These are phyloP conservation scores for Citrullus amarus DNA, from an alignment of 306 rosid genomes.

Conservation along the genomic window DNA sequence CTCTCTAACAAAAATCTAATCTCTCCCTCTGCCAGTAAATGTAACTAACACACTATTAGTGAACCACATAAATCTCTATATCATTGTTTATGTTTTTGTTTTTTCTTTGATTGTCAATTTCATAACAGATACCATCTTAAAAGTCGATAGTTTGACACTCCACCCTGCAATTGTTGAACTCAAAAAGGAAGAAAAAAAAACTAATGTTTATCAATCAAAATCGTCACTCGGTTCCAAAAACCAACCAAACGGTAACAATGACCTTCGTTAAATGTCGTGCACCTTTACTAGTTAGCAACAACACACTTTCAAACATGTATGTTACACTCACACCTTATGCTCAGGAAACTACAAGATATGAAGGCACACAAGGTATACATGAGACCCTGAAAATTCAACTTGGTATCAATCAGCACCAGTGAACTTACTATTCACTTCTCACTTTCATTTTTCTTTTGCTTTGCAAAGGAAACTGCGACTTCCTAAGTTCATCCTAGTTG, in stretches of 20 bases:
- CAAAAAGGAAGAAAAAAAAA: no score
- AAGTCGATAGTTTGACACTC: background rate
- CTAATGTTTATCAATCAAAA: background rate
- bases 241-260: background rate
- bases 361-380: background rate
- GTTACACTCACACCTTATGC: background rate
- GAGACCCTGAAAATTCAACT: background rate
- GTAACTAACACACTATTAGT: no score
- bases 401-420: background rate
- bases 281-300: background rate
- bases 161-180: background rate
- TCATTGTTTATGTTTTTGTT: no score
- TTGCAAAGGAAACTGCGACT: background rate
- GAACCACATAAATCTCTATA: no score
- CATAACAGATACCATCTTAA: background rate
- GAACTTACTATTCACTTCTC: background rate
- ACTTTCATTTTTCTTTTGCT: background rate
- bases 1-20: no score
- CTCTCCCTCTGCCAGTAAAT: no score
- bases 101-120: no score
- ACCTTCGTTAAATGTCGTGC: background rate
- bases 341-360: background rate
- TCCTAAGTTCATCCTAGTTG: background rate
- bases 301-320: background rate
- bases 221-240: background rate